Base-by-base conservation (phyloP, 306 rosid genomes). In the Hylodesmum podocarpum region DNA sequence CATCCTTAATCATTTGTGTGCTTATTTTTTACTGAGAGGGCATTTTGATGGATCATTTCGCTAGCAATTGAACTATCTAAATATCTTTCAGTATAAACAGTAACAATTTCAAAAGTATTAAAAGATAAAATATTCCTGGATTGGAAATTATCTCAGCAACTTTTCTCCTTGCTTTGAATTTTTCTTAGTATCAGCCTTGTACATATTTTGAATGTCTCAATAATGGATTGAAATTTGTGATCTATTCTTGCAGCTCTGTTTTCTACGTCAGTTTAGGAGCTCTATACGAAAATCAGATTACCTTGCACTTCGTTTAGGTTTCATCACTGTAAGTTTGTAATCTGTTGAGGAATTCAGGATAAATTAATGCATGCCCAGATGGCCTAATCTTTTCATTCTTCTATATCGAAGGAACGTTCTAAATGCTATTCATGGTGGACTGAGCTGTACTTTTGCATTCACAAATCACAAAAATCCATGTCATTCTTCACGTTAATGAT, bases 241-340 rank as follows among this genome's bases (percentile, higher is more conserved):
- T 82, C 59, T 81, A 31, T 54, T 37, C 53, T 70, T 85, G 95
- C 96, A 95, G 98, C 95, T 95, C 53, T 92, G 97, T 83, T 95
- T 95, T 73, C 85, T 95, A 27, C 91, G 95, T 37, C 97, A 95
- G 70, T 95, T 95, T 82, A 87, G 84, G 84, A 95, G 92, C 77
- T 92, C 97, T 6, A 78, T 95, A 73, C 80, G 70, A 84, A 95
- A 89, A 78, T 92, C 96, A 2, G 97, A 95, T 72, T 95, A 92
- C 85, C 88, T 95, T 84, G 98, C 98, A 66, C 89, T 95, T 58
- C 97, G 98, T 68, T 85, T 90, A 55, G 98, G 98, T 63, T 95
- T 95, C 95, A 83, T 92, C 73, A 89, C 85, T 6, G 97, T 95
- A 78, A 69, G 95, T 83, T 64, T 81, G 36, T 77, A 14, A 66